Conservation (phyloP, 2,329 filamentous ascomycete genomes). For the Cordyceps militaris region DNA sequence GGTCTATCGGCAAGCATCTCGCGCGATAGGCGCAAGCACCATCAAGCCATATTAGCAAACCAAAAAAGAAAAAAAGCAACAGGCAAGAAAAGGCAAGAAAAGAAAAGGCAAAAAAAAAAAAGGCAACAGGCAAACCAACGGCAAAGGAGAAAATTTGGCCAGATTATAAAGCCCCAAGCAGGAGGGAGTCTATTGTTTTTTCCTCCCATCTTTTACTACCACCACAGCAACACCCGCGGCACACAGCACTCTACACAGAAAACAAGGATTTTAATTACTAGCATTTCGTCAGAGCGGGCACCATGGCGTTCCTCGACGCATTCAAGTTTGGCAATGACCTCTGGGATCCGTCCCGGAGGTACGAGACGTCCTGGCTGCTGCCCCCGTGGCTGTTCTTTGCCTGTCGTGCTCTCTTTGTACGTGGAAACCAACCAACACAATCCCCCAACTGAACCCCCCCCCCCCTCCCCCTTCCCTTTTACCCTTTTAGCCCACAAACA, state of each 20-base stretch:
- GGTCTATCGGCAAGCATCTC: neutral
- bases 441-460: neutral
- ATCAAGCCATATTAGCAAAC: too few species aligned
- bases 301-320: slow-evolving; percentile 16
- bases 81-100: too few species aligned
- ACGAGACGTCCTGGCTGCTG: slow-evolving; percentile 77
- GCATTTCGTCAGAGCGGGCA: neutral
- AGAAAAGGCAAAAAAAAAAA: neutral
- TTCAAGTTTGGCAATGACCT: slow-evolving; percentile 35
- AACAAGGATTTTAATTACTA: neutral
- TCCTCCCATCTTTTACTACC: too few species aligned
- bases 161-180: too few species aligned
- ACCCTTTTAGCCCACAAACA: neutral
- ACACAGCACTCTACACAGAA: too few species aligned
- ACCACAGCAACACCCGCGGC: too few species aligned
- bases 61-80: too few species aligned
- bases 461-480: neutral
- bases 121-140: neutral
- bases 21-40: neutral
- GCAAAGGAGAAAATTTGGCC: neutral
- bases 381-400: slow-evolving; percentile 54
- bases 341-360: slow-evolving; percentile 56
- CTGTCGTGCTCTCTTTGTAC: slow-evolving; percentile 47
- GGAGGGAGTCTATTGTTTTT: too few species aligned
- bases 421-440: slow-evolving; percentile 20